Percentiles rank a stretch among this genome's conserved stretches.
Evolutionary conservation across 768 basidiomycete genomes (phyloP).

Genomic region (Tulasnella sp.): DNA sequence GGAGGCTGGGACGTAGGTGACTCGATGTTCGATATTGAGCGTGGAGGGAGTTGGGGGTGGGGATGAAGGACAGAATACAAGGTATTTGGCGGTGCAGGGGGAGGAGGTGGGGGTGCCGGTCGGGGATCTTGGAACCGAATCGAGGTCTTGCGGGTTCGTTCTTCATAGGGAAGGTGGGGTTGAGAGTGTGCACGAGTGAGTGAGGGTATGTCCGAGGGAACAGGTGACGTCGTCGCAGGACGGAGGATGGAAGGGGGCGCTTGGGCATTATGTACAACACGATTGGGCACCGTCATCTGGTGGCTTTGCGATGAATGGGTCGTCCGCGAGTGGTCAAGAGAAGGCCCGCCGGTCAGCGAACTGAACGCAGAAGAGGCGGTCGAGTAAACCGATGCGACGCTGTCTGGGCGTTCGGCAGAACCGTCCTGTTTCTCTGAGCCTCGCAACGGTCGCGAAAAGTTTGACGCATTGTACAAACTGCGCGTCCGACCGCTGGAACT

Average conservation of each 20-base stretch:
- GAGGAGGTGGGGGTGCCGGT: constrained; percentile 4
- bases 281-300: no score
- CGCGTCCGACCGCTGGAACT: constrained; percentile 2
- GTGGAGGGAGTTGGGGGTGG: not conserved
- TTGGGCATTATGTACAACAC: not conserved
- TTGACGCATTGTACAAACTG: constrained; percentile 25
- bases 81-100: not conserved
- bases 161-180: not conserved
- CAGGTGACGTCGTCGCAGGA: not conserved
- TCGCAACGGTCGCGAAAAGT: constrained; percentile 54
- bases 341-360: no score
- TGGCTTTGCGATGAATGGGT: no score
- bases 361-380: not conserved
- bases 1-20: not conserved
- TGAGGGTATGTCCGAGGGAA: not conserved
- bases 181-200: not conserved
- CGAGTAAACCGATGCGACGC: constrained; percentile 43
- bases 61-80: not conserved
- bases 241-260: not conserved
- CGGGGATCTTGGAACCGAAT: constrained; percentile 10
- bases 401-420: constrained; percentile 22
- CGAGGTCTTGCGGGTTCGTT: not conserved
- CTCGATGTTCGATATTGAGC: not conserved
- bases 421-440: constrained; percentile 22
- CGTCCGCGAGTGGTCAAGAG: no score